Base-by-base conservation (phyloP, 2,329 filamentous ascomycete genomes). In the Akanthomyces muscarius region DNA sequence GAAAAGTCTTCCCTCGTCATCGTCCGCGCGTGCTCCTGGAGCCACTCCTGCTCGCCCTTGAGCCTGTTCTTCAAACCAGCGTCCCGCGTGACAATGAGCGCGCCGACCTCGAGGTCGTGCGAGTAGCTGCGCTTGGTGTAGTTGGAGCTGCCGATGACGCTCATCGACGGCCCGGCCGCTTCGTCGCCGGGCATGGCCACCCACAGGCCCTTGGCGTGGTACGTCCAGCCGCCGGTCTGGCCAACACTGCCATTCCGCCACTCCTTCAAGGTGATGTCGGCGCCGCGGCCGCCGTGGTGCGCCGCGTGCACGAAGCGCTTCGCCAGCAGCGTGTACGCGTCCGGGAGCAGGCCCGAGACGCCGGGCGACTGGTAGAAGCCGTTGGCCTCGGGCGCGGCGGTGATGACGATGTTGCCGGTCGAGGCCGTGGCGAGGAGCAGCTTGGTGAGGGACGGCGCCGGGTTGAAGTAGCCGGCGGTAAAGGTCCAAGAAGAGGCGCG, bases 401-500 rank as follows among this genome's bases (percentile, higher is more conserved):
- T 97, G 61, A 99, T 89, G 25, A 99, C 90, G 0, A 89, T 93
- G 65, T 92, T 95, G 48, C 81, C 82, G 1, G 78, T 76, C 0
- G 88, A 89, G 1, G 87, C 84, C 0, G 91, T 92, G 7, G 83
- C 81, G 38, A 99, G 86, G 0, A 99, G 81, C 0, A 97, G 84
- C 45, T 88, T 85, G 2, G 91, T 93, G 23, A 98, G 85, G 4
- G 88, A 87, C 0, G 92, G 89, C 7, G 92, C 92, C 62, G 96
- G 96, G 78, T 99, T 99, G 80, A 99, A 99, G 78, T 99, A 99
- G 59, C 95, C 95, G 0, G 95, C 95, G 0, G 95, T 98, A 74
- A 99, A 98, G 0, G 92, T 95, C 95, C 95, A 99, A 16, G 86
- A 89, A 0, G 90, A 90, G 41, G 85, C 83, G 11, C 81, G 78